Percentiles rank a stretch among this genome's conserved stretches.
Conservation (phyloP, 2,329 filamentous ascomycete species). For the Nemania sp. region DNA sequence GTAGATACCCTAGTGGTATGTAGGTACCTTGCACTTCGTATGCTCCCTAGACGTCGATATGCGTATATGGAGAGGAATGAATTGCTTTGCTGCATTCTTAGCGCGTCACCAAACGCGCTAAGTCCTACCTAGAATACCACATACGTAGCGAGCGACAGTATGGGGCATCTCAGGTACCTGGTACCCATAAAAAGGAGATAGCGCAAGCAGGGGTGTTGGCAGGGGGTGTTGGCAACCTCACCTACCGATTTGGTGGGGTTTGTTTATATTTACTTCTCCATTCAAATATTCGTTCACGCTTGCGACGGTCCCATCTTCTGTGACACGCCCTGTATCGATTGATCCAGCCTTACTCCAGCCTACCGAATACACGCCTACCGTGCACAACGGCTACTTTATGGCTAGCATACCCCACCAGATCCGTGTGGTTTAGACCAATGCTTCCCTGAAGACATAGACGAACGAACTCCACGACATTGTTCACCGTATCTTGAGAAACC, state of each 20-base stretch:
- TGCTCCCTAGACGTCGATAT: not conserved
- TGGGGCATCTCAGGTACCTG: not conserved
- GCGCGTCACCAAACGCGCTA: conserved; percentile 19
- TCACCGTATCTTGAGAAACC: not conserved
- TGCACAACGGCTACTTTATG: not conserved
- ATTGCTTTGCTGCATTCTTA: conserved; percentile 11
- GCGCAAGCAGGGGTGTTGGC: conserved; percentile 15
- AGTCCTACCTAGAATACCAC: no score
- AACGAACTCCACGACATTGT: not conserved
- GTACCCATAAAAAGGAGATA: not conserved
- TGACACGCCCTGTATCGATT: not conserved
- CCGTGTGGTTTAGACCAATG: not conserved
- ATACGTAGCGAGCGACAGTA: no score
- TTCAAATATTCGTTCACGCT: not conserved
- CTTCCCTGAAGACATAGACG: not conserved
- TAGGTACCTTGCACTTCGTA: no score
- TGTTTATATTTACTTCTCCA: conserved; percentile 35
- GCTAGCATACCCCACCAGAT: not conserved
- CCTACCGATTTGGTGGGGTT: conserved; percentile 29
- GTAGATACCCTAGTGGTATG: no score
- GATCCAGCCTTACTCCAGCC: not conserved
- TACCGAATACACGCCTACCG: conserved; percentile 10
- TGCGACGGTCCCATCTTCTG: conserved; percentile 2
- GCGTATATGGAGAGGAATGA: not conserved
- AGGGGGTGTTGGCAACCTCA: conserved; percentile 11